Base-by-base conservation (phyloP, 78 protist genomes). In the Creolimax fragrantissima region DNA sequence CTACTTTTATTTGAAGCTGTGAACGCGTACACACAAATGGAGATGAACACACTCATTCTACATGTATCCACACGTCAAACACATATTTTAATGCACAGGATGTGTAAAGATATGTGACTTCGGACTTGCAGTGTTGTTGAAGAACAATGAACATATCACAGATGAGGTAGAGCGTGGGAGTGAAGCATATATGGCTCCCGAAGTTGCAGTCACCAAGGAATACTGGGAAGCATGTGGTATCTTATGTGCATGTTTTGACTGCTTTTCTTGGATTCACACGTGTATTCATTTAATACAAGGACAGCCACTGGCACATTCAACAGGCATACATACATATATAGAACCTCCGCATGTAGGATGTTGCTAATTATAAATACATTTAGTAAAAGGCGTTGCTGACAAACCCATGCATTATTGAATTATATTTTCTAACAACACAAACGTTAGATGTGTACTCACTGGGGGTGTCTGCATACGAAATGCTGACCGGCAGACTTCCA, bases 121-220 rank as follows among this genome's bases (percentile, higher is more conserved):
- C 37, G 90, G 90, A 37, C 24, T 86, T 2, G 37, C 74, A 43
- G 90, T 86, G 6, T 32, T 42, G 4, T 42, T 91, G 41, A 24
- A 66, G 5, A 39, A 74, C 35, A n/a, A 17, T 47, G 41, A 66
- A 91, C 4, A 91, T 3, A 44, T 91, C 58, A 84, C 41, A 7
- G 92, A 91, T 24, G 88, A 35, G 35, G 35, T 91, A 4, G 58
- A 66, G 5, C 3, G 92, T 5, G 92, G 92, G 42, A 91, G 88
- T 74, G 92, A 91, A 39, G 92, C 88, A 11, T 91, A 74, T 86
- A 91, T 91, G 92, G 92, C 92, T 47, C 92, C 92, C 5, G 92
- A 91, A 74, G 84, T 91, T n/a, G 35, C 90, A 3, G 35, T 81
- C 66, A 4, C 45, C 2, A 32, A 32, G 3, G 45, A 81, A 7